Percentiles rank a stretch among this genome's conserved stretches.
Conservation (phyloP, 2,329 filamentous ascomycete species). For the Ophiosphaerella narmari region DNA sequence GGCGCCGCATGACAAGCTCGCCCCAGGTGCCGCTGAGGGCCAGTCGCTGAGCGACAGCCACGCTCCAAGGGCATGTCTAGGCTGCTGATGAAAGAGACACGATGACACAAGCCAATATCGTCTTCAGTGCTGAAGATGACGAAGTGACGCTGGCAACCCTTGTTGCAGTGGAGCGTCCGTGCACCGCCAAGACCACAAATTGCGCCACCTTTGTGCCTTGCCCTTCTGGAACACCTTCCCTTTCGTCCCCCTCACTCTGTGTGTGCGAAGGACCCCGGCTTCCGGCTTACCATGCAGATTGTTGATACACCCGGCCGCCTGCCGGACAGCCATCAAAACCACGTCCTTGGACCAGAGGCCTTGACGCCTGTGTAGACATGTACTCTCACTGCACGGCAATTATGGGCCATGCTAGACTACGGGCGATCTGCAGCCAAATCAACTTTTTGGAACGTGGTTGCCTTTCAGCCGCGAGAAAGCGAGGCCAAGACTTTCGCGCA, state of each 20-base stretch:
- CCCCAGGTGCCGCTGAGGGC: constrained; percentile 8
- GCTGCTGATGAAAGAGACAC: constrained; percentile 18
- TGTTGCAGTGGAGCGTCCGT: constrained; percentile 24
- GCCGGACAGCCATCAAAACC: constrained; percentile 8
- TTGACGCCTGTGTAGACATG: constrained; percentile 9
- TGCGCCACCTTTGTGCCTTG: constrained; percentile 13
- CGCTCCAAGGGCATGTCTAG: constrained; percentile 17
- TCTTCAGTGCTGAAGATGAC: constrained; percentile 34
- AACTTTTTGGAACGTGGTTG: constrained; percentile 6
- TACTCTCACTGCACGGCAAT: constrained; percentile 15
- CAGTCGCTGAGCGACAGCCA: constrained; percentile 26
- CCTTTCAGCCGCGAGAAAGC: constrained; percentile 29
- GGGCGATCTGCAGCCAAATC: constrained; percentile 27
- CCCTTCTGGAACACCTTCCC: constrained; percentile 8
- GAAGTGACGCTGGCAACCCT: constrained; percentile 28
- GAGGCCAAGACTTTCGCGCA: constrained; percentile 27
- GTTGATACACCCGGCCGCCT: constrained; percentile 6
- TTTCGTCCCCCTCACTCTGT: constrained; percentile 3
- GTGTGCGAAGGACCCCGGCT: not conserved
- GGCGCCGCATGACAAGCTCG: constrained; percentile 21
- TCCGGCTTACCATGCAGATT: constrained; percentile 8
- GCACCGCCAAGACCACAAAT: constrained; percentile 13
- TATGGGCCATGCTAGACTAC: constrained; percentile 31
- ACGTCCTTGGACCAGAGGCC: constrained; percentile 19
- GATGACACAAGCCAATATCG: constrained; percentile 36